A percentile compares a stretch with the other conserved stretches of the same genome.
phyloP scores from a whole-genome alignment of 768 basidiomycete species.

The Mycena amicta region DNA sequence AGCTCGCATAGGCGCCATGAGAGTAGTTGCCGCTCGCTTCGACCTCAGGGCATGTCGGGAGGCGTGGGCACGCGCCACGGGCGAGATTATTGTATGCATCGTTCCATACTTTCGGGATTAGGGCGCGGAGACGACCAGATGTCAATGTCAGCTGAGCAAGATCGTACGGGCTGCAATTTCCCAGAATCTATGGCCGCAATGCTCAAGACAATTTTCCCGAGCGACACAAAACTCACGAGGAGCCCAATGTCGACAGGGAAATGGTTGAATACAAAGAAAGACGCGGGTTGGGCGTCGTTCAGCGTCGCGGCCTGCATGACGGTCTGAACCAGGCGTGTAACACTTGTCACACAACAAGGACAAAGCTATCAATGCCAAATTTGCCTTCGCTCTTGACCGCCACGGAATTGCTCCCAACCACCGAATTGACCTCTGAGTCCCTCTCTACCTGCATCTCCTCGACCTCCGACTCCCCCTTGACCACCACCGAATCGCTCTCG shows the following conservation, averaged over 20 bases:
- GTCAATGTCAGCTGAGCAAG: constrained; percentile 2
- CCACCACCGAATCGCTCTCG: too few species aligned
- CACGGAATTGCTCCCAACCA: too few species aligned
- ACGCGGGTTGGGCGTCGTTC: neutral
- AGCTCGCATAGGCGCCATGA: constrained; percentile 7
- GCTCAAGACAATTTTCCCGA: too few species aligned
- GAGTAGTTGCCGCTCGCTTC: constrained; percentile 6
- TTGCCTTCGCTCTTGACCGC: too few species aligned
- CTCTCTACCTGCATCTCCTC: too few species aligned
- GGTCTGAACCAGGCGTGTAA: neutral
- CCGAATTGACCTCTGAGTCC: too few species aligned
- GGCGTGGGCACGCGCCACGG: neutral
- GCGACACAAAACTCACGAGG: neutral
- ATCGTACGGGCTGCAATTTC: constrained; percentile 13
- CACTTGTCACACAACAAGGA: neutral
- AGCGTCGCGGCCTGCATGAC: neutral
- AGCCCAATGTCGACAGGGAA: neutral
- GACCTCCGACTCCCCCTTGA: too few species aligned
- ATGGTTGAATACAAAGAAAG: neutral
- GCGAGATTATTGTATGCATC: neutral
- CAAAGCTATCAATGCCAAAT: too few species aligned
- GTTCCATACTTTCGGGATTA: constrained; percentile 5
- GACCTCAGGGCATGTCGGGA: constrained; percentile 1
- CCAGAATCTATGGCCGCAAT: constrained; percentile 13
- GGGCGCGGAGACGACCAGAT: neutral